Evolutionary conservation across 306 rosid genomes (phyloP).

Genomic region (Cyclanthera cordifolia): DNA sequence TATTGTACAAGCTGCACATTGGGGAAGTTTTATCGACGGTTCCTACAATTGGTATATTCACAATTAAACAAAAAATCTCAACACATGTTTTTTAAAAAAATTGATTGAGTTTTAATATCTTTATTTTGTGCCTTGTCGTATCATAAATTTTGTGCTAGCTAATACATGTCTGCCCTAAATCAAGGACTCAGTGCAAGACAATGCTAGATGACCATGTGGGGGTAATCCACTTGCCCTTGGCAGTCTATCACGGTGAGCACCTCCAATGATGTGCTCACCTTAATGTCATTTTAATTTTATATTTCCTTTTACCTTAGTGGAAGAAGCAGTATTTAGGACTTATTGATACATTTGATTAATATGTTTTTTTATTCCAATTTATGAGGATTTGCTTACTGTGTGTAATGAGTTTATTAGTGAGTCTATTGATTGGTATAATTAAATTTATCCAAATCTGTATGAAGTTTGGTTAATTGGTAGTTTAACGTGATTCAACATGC

Average conservation of each 20-base stretch:
- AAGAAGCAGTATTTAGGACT: neutral
- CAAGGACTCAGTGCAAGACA: neutral
- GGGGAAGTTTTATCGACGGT: slow-evolving; percentile 89
- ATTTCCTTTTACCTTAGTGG: neutral
- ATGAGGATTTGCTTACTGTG: neutral
- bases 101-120: neutral
- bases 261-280: neutral
- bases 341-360: neutral
- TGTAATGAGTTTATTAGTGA: no score
- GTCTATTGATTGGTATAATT: no score
- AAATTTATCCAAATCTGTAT: no score
- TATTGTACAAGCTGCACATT: slow-evolving; percentile 77
- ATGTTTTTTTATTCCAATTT: neutral
- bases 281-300: neutral
- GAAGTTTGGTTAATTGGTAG: no score
- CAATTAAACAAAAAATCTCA: neutral
- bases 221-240: slow-evolving; percentile 2
- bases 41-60: slow-evolving; percentile 68
- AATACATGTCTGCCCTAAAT: neutral
- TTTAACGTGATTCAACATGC: no score
- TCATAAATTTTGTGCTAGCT: neutral
- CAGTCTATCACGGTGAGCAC: neutral
- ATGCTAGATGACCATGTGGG: slow-evolving; percentile 10
- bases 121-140: neutral
- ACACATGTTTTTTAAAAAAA: neutral